Conservation (phyloP, 2,329 filamentous ascomycete genomes). For the Rutstroemia sp. region DNA sequence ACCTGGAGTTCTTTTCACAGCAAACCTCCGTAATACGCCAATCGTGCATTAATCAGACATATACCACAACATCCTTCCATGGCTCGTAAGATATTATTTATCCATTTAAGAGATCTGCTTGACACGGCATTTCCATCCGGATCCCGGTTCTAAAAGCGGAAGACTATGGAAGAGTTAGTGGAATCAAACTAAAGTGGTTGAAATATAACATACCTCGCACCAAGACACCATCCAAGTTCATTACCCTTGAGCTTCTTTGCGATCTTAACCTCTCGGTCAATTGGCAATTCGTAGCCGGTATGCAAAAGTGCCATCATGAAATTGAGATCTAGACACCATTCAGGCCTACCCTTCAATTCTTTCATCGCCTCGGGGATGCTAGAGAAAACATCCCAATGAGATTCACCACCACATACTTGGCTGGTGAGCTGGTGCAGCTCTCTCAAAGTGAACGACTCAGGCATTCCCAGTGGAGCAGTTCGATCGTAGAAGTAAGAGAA, state of each 20-base stretch:
- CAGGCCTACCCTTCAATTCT: constrained; percentile 74
- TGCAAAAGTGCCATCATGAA: constrained; percentile 93
- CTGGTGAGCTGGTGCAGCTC: constrained; percentile 82
- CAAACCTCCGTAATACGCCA: constrained; percentile 1
- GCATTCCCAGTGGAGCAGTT: constrained; percentile 89
- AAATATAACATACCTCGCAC: constrained; percentile 65
- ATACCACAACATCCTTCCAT: not conserved
- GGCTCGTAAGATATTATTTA: constrained; percentile 1
- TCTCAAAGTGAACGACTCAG: constrained; percentile 87
- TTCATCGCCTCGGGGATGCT: constrained; percentile 69
- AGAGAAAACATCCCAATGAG: constrained; percentile 73
- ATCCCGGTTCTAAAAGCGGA: constrained; percentile 71
- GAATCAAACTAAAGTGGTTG: not conserved
- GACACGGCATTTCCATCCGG: constrained; percentile 86
- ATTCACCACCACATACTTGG: constrained; percentile 74
- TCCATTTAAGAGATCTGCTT: constrained; percentile 58
- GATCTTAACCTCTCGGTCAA: constrained; percentile 92
- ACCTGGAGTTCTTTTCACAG: not conserved
- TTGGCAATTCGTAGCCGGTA: constrained; percentile 95
- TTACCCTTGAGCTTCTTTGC: constrained; percentile 98
- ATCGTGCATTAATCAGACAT: constrained; percentile 8
- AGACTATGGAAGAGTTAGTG: constrained; percentile 52
- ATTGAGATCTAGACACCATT: constrained; percentile 91
- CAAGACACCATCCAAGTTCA: constrained; percentile 95
- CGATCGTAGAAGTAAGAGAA: constrained; percentile 99